Evolutionary conservation across 148 eudicot genomes (phyloP).

Genomic region (Diospyros lotus): DNA sequence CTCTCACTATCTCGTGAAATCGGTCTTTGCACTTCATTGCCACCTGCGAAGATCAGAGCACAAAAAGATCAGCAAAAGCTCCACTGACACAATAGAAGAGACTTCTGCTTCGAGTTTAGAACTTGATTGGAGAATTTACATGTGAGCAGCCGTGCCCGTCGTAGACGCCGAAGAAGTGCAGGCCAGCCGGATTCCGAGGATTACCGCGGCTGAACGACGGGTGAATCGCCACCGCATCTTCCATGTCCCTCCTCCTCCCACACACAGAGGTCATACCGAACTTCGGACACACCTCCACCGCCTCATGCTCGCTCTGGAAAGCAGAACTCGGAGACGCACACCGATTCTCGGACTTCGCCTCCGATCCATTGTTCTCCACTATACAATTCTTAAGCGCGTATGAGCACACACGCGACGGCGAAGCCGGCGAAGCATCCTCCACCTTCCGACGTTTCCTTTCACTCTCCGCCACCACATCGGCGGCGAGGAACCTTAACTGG

Average conservation of each 20-base stretch:
- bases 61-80: background rate
- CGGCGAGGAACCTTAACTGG: conserved; percentile 34
- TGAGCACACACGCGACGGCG: conserved; percentile 19
- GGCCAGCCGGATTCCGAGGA: conserved; percentile 5
- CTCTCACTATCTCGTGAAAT: conserved; percentile 47
- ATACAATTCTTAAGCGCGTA: background rate
- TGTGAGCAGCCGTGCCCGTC: conserved; percentile 58
- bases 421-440: background rate
- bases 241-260: conserved; percentile 86
- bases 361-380: background rate
- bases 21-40: conserved; percentile 62
- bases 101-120: background rate
- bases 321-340: background rate
- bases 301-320: background rate
- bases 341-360: background rate
- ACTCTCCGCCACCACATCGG: conserved; percentile 14
- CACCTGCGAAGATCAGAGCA: conserved; percentile 27
- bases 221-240: conserved; percentile 62
- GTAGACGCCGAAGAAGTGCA: conserved; percentile 53
- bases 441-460: conserved; percentile 17
- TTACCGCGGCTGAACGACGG: conserved; percentile 35
- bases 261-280: conserved; percentile 64
- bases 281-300: conserved; percentile 27
- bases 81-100: background rate
- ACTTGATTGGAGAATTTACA: conserved; percentile 16